Base-by-base conservation (phyloP, 768 basidiomycete genomes). In the Udeniomyces megalosporus region DNA sequence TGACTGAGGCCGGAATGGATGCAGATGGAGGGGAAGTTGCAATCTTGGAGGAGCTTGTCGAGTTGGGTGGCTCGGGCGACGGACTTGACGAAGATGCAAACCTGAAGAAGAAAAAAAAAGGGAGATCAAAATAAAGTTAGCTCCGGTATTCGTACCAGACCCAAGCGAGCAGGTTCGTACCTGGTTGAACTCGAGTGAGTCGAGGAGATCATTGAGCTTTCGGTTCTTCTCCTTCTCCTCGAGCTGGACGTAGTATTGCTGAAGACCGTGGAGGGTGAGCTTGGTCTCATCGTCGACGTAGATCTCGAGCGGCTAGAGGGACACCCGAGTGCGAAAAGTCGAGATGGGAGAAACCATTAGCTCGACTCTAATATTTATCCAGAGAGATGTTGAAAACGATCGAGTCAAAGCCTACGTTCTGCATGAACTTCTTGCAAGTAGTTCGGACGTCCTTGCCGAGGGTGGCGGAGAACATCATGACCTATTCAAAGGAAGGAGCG, bases 381-480 rank as follows among this genome's bases (percentile, higher is more conserved):
- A n/a, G n/a, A n/a, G n/a, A n/a, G n/a, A n/a, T 46, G 44, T 12
- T 11, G 53, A 24, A 31, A 31, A 48, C n/a, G 38, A 8, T 2
- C 26, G 11, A 50, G 15, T 5, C 17, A 1, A 22, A 0, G 80
- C 91, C 67, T 70, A 96, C 95, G 72, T 88, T 93, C 34, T 88
- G 87, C 95, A 99, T 99, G 75, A 99, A 99, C 74, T 99, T 97
- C 78, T 97, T 97, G 82, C 95, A 99, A 0, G 95, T 97, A 7
- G 84, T 80, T 61, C 95, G 81, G 62, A 99, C 93, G 67, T 97
- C 95, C 79, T 99, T 97, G 61, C 89, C 83, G 65, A 99, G 77
- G 0, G 95, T 99, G 45, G 95, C 95, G 70, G 90, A 93, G 80
- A 99, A 99, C 95, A 99, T 99, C 95, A 99, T 99, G 68, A 99